A percentile compares a stretch with the other conserved stretches of the same genome.
Conservation (phyloP, 2,329 filamentous ascomycete species). For the Blastomyces emzantsi region DNA sequence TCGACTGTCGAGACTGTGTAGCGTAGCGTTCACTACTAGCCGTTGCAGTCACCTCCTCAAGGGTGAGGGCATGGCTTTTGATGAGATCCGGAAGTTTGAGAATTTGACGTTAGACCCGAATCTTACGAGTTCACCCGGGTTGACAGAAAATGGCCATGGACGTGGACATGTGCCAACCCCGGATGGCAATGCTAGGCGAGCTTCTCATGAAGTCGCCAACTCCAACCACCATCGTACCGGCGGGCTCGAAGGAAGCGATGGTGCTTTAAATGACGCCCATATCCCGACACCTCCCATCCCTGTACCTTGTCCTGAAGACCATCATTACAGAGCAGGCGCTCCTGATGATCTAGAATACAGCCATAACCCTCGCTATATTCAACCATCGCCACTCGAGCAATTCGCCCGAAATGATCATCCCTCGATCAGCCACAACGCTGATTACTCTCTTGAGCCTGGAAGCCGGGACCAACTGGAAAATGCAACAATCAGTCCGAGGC, state of each 20-base stretch:
- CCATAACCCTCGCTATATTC: slow-evolving; percentile 31
- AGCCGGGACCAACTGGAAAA: slow-evolving; percentile 20
- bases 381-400: slow-evolving; percentile 33
- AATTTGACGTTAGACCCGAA: slow-evolving; percentile 34
- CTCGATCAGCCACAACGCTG: slow-evolving; percentile 37
- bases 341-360: slow-evolving; percentile 26
- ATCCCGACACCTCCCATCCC: slow-evolving; percentile 38
- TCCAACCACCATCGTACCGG: slow-evolving; percentile 12
- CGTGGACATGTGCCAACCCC: not conserved
- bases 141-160: not conserved
- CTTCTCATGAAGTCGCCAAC: not conserved
- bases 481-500: not conserved
- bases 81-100: slow-evolving; percentile 27
- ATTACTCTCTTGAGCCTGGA: slow-evolving; percentile 30
- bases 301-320: slow-evolving; percentile 35
- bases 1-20: not conserved
- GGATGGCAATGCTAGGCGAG: slow-evolving; percentile 1
- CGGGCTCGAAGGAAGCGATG: slow-evolving; percentile 34
- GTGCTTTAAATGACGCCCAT: slow-evolving; percentile 32
- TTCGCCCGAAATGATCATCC: slow-evolving; percentile 34
- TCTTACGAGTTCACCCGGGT: slow-evolving; percentile 17
- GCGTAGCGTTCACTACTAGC: slow-evolving; percentile 1
- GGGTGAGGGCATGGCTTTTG: slow-evolving; percentile 31
- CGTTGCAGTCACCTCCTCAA: slow-evolving; percentile 18
- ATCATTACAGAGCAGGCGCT: slow-evolving; percentile 12